Conservation (phyloP, 768 basidiomycete species). For the Leccinum incarnatum region DNA sequence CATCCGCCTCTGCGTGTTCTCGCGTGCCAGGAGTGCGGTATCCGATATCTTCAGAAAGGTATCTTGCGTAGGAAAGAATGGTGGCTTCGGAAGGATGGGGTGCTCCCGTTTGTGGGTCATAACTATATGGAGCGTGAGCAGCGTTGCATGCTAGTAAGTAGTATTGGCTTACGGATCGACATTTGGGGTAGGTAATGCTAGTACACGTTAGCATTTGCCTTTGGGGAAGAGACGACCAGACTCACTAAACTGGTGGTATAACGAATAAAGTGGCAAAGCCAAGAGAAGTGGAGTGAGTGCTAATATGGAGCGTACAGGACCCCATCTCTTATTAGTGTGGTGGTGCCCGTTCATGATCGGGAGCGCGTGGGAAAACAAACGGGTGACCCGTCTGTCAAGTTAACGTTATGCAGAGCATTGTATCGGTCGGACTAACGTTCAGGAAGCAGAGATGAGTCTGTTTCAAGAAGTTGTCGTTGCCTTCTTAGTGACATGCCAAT, state of each 20-base stretch:
- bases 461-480: no score
- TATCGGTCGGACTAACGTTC: no score
- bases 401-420: no score
- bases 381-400: no score
- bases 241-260: conserved; percentile 50
- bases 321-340: conserved; percentile 38
- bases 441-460: no score
- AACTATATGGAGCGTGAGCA: conserved; percentile 16
- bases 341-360: conserved; percentile 30
- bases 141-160: not conserved
- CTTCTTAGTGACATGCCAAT: no score
- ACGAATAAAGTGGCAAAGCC: conserved; percentile 44
- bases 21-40: conserved; percentile 88
- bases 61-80: conserved; percentile 59
- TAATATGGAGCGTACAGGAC: conserved; percentile 56
- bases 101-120: conserved; percentile 51
- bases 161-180: conserved; percentile 45
- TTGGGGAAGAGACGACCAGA: not conserved
- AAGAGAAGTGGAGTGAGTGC: conserved; percentile 54
- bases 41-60: conserved; percentile 83
- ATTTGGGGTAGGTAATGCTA: conserved; percentile 59
- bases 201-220: conserved; percentile 2
- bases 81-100: conserved; percentile 68
- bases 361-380: no score
- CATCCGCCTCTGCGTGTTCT: conserved; percentile 83